These are phyloP conservation scores for Diaporthe vexans DNA, from an alignment of 2,329 filamentous ascomycete species.

Conservation along the genomic window DNA sequence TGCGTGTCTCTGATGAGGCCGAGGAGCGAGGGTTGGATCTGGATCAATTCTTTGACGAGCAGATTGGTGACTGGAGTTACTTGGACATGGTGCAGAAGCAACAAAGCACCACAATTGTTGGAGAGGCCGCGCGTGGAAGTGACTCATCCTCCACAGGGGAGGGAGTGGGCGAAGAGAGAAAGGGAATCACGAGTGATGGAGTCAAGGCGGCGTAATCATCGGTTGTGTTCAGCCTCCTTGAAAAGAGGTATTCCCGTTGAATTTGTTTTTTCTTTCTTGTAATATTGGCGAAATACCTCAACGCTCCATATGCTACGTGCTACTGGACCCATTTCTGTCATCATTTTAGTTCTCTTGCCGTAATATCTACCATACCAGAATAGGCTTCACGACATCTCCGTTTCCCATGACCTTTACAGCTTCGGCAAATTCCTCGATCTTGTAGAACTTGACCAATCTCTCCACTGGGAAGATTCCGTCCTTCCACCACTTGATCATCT, in stretches of 20 bases:
- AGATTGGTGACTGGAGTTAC: conserved; percentile 53
- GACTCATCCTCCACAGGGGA: conserved; percentile 28
- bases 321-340: neutral
- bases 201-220: conserved; percentile 17
- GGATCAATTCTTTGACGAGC: conserved; percentile 61
- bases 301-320: neutral
- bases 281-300: neutral
- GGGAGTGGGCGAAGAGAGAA: conserved; percentile 18
- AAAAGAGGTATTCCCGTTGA: no score
- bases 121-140: neutral
- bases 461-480: conserved; percentile 44
- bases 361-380: conserved; percentile 42
- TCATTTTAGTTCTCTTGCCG: no score
- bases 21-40: conserved; percentile 67
- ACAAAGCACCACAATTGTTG: conserved; percentile 31
- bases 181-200: neutral
- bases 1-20: conserved; percentile 67
- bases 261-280: no score
- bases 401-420: conserved; percentile 42
- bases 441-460: conserved; percentile 42
- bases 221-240: neutral
- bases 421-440: conserved; percentile 40
- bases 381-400: conserved; percentile 43
- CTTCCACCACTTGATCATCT: conserved; percentile 44
- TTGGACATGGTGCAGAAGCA: conserved; percentile 43